Evolutionary conservation across 345 rosid genomes (phyloP).

Genomic region (Schrenkiella parvula): DNA sequence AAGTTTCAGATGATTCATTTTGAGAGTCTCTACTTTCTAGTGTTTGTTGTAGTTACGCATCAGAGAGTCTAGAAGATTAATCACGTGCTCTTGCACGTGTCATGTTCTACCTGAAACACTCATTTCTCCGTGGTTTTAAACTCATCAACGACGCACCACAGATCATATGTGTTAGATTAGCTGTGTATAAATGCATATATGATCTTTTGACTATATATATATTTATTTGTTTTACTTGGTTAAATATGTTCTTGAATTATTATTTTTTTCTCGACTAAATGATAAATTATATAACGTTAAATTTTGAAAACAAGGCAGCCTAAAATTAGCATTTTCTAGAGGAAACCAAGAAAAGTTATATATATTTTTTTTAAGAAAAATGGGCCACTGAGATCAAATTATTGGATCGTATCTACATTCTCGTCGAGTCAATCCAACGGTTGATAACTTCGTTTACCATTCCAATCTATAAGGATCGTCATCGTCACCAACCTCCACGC

Average conservation of each 20-base stretch:
- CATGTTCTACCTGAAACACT: not conserved
- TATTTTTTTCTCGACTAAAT: not conserved
- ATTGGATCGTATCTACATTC: not conserved
- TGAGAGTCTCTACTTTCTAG: not conserved
- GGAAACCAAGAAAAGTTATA: not conserved
- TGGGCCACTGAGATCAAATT: not conserved
- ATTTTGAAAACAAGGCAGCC: not conserved
- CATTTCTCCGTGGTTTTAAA: not conserved
- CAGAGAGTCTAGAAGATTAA: not conserved
- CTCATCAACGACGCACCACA: slow-evolving; percentile 3
- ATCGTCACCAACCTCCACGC: slow-evolving; percentile 26
- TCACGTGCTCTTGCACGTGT: not conserved
- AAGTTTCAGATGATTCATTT: not conserved
- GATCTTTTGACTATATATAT: no score
- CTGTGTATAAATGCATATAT: no score
- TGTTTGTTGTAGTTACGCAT: not conserved
- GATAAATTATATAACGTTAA: not conserved
- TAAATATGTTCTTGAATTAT: not conserved
- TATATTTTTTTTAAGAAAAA: not conserved
- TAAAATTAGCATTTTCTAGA: not conserved
- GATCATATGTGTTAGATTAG: no score
- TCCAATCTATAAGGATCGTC: slow-evolving; percentile 1
- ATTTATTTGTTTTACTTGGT: not conserved
- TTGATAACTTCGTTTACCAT: not conserved
- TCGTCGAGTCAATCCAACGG: slow-evolving; percentile 12